Evolutionary conservation across 192 early-diverging fungal species (phyloP).

Genomic region (Coemansia sp.): DNA sequence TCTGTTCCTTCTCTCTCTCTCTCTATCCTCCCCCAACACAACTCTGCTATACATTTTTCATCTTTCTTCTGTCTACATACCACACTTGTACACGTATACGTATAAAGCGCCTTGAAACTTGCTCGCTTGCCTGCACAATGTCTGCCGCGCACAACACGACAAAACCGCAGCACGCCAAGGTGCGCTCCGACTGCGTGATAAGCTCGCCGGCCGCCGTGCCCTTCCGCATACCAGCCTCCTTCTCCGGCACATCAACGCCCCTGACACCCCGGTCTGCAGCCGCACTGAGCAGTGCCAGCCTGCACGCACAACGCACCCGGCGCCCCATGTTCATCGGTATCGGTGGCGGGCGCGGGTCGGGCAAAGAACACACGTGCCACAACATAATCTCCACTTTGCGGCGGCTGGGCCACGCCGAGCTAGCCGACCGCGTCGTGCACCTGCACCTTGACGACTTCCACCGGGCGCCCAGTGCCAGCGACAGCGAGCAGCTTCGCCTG

Average conservation of each 20-base stretch:
- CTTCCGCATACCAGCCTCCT: constrained; percentile 9
- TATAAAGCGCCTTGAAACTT: too few relatives aligned
- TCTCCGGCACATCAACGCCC: constrained; percentile 3
- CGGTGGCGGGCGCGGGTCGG: constrained; percentile 53
- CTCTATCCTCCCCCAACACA: too few relatives aligned
- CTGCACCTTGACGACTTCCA: constrained; percentile 69
- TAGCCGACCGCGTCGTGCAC: constrained; percentile 54
- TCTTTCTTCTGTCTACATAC: not conserved
- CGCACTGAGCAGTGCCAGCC: not conserved
- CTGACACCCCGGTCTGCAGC: not conserved
- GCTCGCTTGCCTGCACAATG: not conserved
- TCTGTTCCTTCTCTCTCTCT: not conserved
- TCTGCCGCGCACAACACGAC: not conserved
- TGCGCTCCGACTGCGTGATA: constrained; percentile 41
- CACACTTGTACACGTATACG: too few relatives aligned
- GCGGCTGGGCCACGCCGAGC: constrained; percentile 47
- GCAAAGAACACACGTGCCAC: constrained; percentile 45
- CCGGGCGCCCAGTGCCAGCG: constrained; percentile 55
- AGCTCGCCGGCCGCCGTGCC: constrained; percentile 42
- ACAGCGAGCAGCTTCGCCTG: constrained; percentile 47
- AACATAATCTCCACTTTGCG: constrained; percentile 46
- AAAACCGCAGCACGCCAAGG: constrained; percentile 5
- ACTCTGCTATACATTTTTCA: too few relatives aligned
- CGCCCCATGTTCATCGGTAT: constrained; percentile 53
- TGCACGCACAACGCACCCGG: not conserved